A percentile compares a stretch with the other conserved stretches of the same genome.
These are phyloP conservation scores for Trichosporon ovoides DNA, from an alignment of 1,284 basidiomycete species.

Conservation along the genomic window DNA sequence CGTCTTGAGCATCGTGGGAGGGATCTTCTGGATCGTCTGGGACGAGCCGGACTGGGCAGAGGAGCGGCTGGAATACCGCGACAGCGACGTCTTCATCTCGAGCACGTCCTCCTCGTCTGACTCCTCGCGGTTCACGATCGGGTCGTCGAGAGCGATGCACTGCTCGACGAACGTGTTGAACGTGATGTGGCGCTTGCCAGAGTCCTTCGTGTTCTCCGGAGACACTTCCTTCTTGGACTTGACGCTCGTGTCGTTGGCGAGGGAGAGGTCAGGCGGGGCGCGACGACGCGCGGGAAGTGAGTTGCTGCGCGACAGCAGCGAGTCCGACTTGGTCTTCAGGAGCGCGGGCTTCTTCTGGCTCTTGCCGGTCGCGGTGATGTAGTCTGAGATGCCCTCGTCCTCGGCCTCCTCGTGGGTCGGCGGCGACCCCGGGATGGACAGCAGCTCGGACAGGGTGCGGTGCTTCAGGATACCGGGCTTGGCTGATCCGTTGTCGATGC, in stretches of 20 bases:
- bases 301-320: constrained; percentile 55
- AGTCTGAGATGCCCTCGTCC: not conserved
- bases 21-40: constrained; percentile 88
- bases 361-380: not conserved
- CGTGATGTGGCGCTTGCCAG: constrained; percentile 72
- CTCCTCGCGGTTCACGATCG: constrained; percentile 37
- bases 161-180: constrained; percentile 99
- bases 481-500: constrained; percentile 48
- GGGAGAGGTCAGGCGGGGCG: constrained; percentile 41
- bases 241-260: not conserved
- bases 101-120: constrained; percentile 58
- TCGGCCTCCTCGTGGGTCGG: constrained; percentile 51
- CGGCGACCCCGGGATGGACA: constrained; percentile 55
- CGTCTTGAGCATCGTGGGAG: constrained; percentile 88
- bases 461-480: constrained; percentile 92
- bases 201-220: constrained; percentile 9
- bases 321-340: constrained; percentile 70
- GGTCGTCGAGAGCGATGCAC: constrained; percentile 77
- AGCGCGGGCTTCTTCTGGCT: not conserved
- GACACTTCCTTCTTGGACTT: constrained; percentile 12
- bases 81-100: constrained; percentile 55
- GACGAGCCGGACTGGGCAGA: constrained; percentile 33
- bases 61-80: constrained; percentile 19
- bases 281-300: constrained; percentile 31
- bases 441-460: constrained; percentile 84